A percentile compares a stretch with the other conserved stretches of the same genome.
Conservation (phyloP, 2,329 filamentous ascomycete species). For the Botrytis byssoidea region DNA sequence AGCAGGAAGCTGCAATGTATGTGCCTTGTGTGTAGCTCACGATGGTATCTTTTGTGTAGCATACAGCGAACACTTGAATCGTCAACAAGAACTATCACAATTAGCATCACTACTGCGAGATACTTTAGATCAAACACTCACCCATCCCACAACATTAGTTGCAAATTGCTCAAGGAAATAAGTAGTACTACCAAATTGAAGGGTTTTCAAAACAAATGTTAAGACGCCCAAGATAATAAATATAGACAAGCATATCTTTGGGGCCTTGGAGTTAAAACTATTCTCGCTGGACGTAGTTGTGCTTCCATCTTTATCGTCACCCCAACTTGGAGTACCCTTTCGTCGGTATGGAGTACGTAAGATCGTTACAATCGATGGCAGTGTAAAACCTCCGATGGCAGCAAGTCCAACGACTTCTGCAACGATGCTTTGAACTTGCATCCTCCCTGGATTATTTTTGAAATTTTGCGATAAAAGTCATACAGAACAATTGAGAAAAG, state of each 20-base stretch:
- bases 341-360: not conserved
- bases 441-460: not conserved
- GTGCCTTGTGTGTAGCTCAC: conserved; percentile 19
- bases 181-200: conserved; percentile 35
- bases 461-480: not conserved
- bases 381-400: conserved; percentile 9
- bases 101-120: not conserved
- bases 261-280: conserved; percentile 57
- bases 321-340: conserved; percentile 38
- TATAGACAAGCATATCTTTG: conserved; percentile 33
- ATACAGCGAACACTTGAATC: conserved; percentile 21
- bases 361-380: conserved; percentile 18
- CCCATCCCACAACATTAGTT: conserved; percentile 12
- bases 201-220: conserved; percentile 53
- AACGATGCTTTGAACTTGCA: conserved; percentile 12
- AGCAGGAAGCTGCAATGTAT: conserved; percentile 13
- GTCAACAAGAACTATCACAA: conserved; percentile 8
- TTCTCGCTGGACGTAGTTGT: conserved; percentile 61
- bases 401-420: conserved; percentile 19
- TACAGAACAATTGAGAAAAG: not conserved
- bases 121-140: not conserved
- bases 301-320: conserved; percentile 66
- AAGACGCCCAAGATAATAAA: conserved; percentile 41
- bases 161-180: conserved; percentile 2
- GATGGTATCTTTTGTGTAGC: conserved; percentile 21